Evolutionary conservation across 768 basidiomycete species (phyloP).

Genomic region (Rhizopogon vulgaris): DNA sequence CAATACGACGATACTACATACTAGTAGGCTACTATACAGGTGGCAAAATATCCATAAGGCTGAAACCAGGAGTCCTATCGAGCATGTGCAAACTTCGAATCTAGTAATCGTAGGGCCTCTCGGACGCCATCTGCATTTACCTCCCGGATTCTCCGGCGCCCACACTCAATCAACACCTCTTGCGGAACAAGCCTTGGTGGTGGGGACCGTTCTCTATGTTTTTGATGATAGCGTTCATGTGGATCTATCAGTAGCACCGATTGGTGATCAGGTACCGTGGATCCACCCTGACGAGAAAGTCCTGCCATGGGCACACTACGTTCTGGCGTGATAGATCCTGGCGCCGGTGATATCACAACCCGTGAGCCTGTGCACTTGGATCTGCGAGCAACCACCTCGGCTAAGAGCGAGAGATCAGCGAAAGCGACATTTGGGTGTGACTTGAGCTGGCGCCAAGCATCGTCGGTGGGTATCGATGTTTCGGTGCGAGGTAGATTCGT

Average conservation of each 20-base stretch:
- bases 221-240: constrained; percentile 45
- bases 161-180: constrained; percentile 56
- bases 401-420: constrained; percentile 75
- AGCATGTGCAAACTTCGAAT: constrained; percentile 48
- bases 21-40: not conserved
- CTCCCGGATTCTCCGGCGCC: constrained; percentile 53
- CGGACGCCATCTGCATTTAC: constrained; percentile 69
- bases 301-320: constrained; percentile 11
- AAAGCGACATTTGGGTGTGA: constrained; percentile 86
- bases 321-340: constrained; percentile 44
- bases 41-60: constrained; percentile 4
- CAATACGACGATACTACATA: not conserved
- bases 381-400: constrained; percentile 82
- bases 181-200: constrained; percentile 54
- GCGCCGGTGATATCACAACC: constrained; percentile 52
- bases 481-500: constrained; percentile 14
- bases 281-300: constrained; percentile 8
- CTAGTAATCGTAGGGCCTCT: constrained; percentile 70
- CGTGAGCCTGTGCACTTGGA: constrained; percentile 72
- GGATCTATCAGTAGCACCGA: constrained; percentile 48
- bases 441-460: constrained; percentile 81
- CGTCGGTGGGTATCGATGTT: constrained; percentile 71
- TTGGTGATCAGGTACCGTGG: constrained; percentile 19
- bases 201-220: constrained; percentile 33
- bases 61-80: constrained; percentile 14